These are phyloP conservation scores for Sclerotinia sclerotiorum DNA, from an alignment of 2,329 filamentous ascomycete species.

Conservation along the genomic window DNA sequence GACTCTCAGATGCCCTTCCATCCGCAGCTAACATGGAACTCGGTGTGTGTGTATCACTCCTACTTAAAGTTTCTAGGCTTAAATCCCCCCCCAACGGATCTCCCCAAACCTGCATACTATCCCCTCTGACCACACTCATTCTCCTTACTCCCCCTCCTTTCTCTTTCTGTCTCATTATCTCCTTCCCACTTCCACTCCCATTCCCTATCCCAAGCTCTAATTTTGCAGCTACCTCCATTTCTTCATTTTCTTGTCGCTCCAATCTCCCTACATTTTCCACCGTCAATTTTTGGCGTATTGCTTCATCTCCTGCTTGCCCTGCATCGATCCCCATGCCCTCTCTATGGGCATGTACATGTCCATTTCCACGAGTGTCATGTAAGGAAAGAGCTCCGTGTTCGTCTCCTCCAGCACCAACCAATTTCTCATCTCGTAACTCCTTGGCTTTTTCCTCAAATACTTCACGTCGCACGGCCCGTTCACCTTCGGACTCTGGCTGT, in stretches of 20 bases:
- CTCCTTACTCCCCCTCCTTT: not conserved
- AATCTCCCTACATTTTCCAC: conserved; percentile 55
- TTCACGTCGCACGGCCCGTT: conserved; percentile 48
- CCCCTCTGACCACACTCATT: not conserved
- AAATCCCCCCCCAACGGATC: not conserved
- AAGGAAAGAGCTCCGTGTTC: not conserved
- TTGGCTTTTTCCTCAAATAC: conserved; percentile 56
- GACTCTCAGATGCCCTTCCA: not conserved
- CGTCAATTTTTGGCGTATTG: conserved; percentile 48
- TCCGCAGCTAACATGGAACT: not conserved
- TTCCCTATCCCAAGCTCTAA: not conserved
- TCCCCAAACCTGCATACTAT: conserved; percentile 5
- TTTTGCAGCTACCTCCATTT: conserved; percentile 3
- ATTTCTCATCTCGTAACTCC: conserved; percentile 53
- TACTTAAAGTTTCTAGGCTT: not conserved
- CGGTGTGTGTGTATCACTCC: not conserved
- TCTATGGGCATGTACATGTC: not conserved
- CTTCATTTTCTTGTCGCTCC: conserved; percentile 35
- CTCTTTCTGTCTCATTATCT: not conserved
- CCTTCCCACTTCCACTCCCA: not conserved
- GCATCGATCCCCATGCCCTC: not conserved
- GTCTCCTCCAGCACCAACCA: conserved; percentile 43
- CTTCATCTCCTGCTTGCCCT: not conserved
- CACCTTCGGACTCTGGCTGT: conserved; percentile 43
- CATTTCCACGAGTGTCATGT: not conserved